phyloP scores from a whole-genome alignment of 1,284 basidiomycete genomes.

The Leccinum angustisporum region DNA sequence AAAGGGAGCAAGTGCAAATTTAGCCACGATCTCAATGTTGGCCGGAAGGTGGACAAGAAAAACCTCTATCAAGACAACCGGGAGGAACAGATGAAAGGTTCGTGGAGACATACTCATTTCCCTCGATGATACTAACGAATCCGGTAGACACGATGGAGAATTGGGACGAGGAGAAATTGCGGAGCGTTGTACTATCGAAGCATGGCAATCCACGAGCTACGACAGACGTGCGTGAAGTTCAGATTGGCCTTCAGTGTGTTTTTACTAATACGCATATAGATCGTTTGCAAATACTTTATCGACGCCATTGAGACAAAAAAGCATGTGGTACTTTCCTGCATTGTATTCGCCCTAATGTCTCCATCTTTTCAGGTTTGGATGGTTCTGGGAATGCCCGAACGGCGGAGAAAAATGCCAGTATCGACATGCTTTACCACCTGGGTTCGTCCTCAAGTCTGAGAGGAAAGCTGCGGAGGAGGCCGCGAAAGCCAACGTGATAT shows the following conservation, averaged over 20 bases:
- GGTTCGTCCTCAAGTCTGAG: slow-evolving; percentile 92
- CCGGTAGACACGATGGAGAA: slow-evolving; percentile 90
- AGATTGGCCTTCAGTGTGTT: neutral
- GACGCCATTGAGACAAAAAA: slow-evolving; percentile 94
- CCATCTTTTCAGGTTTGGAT: slow-evolving; percentile 63
- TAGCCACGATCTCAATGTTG: slow-evolving; percentile 89
- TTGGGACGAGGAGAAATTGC: slow-evolving; percentile 96
- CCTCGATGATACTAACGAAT: slow-evolving; percentile 3
- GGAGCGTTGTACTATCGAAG: slow-evolving; percentile 86
- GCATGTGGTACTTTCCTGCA: slow-evolving; percentile 44
- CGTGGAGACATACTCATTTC: slow-evolving; percentile 26
- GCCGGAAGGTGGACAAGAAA: slow-evolving; percentile 93
- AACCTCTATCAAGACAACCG: slow-evolving; percentile 91
- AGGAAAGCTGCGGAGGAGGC: slow-evolving; percentile 84
- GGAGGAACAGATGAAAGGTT: slow-evolving; percentile 78
- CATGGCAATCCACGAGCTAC: slow-evolving; percentile 88
- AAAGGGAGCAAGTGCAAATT: slow-evolving; percentile 96
- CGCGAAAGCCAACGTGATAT: slow-evolving; percentile 88
- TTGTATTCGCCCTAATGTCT: neutral
- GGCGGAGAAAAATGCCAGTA: slow-evolving; percentile 90
- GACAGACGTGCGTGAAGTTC: slow-evolving; percentile 70
- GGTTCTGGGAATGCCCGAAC: slow-evolving; percentile 92
- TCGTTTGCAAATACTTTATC: slow-evolving; percentile 97
- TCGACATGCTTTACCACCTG: slow-evolving; percentile 92
- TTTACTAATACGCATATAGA: slow-evolving; percentile 46